Evolutionary conservation across 306 rosid species (phyloP).

Genomic region (Citrullus mucosospermus): DNA sequence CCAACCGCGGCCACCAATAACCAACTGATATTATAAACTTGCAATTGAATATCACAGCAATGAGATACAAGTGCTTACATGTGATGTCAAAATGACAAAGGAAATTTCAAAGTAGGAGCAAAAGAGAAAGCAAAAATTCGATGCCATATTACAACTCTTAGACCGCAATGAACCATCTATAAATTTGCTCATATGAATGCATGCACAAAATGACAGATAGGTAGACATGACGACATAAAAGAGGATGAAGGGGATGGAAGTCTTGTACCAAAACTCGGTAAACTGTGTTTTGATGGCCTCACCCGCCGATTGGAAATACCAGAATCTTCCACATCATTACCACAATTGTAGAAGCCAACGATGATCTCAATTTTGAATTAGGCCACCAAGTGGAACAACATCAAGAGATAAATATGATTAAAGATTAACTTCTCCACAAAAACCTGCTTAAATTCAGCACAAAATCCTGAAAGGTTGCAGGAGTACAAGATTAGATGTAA

Average conservation of each 20-base stretch:
- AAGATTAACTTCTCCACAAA: constrained; percentile 4
- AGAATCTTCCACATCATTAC: background rate
- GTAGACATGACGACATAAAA: background rate
- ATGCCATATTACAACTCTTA: background rate
- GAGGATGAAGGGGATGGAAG: background rate
- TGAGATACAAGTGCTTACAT: background rate
- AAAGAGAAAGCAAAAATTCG: background rate
- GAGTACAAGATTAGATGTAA: constrained; percentile 7
- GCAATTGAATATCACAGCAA: background rate
- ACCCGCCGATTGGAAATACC: background rate
- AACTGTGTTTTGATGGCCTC: constrained; percentile 1
- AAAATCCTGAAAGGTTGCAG: constrained; percentile 17
- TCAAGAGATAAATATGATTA: constrained; percentile 3
- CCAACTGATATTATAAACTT: background rate
- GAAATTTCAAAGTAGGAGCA: background rate
- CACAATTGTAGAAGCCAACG: background rate
- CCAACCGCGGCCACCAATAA: constrained; percentile 1
- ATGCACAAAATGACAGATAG: constrained; percentile 3
- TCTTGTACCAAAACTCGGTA: background rate
- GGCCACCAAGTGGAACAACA: background rate
- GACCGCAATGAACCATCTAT: constrained; percentile 3
- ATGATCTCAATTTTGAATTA: background rate
- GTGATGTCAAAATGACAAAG: constrained; percentile 3
- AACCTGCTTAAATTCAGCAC: constrained; percentile 7
- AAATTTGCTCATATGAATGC: background rate